These are phyloP conservation scores for Xylaria sp. DNA, from an alignment of 2,329 filamentous ascomycete genomes.

Conservation along the genomic window DNA sequence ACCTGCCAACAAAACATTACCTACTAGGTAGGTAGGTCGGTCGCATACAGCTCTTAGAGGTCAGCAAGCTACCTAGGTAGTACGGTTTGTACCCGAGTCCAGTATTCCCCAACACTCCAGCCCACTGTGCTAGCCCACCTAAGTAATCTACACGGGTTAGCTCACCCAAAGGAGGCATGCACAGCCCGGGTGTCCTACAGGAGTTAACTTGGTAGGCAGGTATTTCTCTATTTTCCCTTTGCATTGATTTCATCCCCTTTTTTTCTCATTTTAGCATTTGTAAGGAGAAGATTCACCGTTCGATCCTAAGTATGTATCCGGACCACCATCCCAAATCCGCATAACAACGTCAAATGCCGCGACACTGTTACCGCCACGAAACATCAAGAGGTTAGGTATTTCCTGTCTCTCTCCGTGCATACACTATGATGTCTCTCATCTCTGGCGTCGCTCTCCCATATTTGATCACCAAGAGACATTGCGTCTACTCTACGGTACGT, in stretches of 20 bases:
- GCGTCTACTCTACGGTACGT: no score
- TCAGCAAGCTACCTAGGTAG: no score
- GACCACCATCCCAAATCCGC: not conserved
- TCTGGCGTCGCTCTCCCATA: no score
- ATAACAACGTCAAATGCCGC: not conserved
- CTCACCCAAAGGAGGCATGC: constrained; percentile 1
- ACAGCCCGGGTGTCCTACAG: not conserved
- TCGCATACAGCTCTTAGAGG: no score
- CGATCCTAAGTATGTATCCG: not conserved
- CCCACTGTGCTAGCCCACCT: no score
- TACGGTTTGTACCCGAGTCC: no score
- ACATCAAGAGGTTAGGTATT: not conserved
- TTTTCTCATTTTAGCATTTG: constrained; percentile 21
- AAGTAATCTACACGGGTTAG: not conserved
- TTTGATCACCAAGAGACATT: no score
- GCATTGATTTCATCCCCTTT: constrained; percentile 23
- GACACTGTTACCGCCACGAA: not conserved
- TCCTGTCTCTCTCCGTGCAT: no score
- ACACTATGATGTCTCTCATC: no score
- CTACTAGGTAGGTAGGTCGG: not conserved
- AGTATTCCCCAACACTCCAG: no score
- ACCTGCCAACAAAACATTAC: not conserved
- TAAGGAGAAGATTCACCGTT: not conserved
- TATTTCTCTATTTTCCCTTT: not conserved
- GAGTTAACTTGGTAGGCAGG: no score